Conservation (phyloP, 257 asterid genomes). For the Jaltomata sinuosa region DNA sequence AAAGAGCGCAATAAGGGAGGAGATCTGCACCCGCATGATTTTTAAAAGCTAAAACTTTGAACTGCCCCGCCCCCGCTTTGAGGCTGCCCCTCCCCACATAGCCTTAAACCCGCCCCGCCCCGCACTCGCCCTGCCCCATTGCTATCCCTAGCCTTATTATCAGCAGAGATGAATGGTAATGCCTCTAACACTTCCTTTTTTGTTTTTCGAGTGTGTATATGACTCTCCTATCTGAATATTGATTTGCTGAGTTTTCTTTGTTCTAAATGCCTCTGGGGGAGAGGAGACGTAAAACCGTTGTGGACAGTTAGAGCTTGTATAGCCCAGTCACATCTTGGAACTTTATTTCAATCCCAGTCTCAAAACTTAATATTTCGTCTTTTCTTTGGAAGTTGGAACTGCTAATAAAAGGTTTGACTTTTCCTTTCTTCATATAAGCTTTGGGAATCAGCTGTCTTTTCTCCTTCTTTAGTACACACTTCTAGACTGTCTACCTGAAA, state of each 20-base stretch:
- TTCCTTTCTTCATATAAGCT: neutral
- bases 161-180: neutral
- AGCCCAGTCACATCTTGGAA: neutral
- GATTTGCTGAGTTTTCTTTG: neutral
- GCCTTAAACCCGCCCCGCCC: too few relatives aligned
- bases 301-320: neutral
- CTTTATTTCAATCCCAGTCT: neutral
- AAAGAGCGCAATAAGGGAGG: too few relatives aligned
- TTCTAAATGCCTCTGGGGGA: neutral
- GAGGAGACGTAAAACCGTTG: neutral
- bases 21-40: too few relatives aligned
- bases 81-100: too few relatives aligned
- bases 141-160: neutral
- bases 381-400: neutral
- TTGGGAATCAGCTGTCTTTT: neutral
- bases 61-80: too few relatives aligned
- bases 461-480: neutral
- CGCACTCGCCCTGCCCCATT: too few relatives aligned
- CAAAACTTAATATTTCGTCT: neutral
- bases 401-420: neutral
- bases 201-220: neutral
- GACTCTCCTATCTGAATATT: neutral
- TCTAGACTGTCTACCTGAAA: neutral
- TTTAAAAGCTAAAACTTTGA: too few relatives aligned
- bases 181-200: neutral